A percentile compares a stretch with the other conserved stretches of the same genome.
These are phyloP conservation scores for Peribolospora baueri DNA, from an alignment of 768 basidiomycete genomes.

Conservation along the genomic window DNA sequence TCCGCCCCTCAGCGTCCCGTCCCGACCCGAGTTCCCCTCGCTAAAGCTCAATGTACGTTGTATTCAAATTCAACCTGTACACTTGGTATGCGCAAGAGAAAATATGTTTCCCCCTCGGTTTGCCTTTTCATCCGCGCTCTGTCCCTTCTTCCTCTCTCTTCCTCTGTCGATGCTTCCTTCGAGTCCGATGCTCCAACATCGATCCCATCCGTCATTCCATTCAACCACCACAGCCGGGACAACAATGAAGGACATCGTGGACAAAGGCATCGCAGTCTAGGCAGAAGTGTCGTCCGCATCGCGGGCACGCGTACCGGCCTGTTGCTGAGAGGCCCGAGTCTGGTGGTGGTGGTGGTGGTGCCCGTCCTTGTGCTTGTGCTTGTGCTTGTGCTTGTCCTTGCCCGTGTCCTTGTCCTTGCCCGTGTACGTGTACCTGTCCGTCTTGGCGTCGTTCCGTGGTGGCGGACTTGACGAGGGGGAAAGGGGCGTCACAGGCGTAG, in stretches of 20 bases:
- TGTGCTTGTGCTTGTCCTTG: conserved; percentile 18
- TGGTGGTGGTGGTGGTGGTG: conserved; percentile 8
- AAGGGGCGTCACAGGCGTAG: conserved; percentile 52
- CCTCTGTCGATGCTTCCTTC: too few species aligned
- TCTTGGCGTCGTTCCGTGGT: conserved; percentile 9
- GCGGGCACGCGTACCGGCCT: conserved; percentile 69
- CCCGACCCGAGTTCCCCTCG: too few species aligned
- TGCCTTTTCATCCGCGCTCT: too few species aligned
- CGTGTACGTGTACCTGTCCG: conserved; percentile 14
- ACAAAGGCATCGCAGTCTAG: conserved; percentile 89
- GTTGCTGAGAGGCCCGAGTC: conserved; percentile 45
- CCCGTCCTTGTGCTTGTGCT: neutral
- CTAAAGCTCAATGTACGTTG: too few species aligned
- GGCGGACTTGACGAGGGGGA: conserved; percentile 24
- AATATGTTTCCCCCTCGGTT: too few species aligned
- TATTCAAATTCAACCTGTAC: too few species aligned
- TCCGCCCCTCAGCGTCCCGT: too few species aligned
- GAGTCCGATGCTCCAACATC: too few species aligned
- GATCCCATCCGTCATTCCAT: too few species aligned
- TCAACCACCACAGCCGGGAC: conserved; percentile 31
- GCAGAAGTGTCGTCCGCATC: conserved; percentile 70
- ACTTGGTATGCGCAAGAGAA: too few species aligned
- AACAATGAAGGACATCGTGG: conserved; percentile 83
- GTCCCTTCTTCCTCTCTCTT: too few species aligned
- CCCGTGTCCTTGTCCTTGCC: conserved; percentile 19